Evolutionary conservation across 805 yeast species (phyloP).

Genomic region (Saccharomycopsis sp.): DNA sequence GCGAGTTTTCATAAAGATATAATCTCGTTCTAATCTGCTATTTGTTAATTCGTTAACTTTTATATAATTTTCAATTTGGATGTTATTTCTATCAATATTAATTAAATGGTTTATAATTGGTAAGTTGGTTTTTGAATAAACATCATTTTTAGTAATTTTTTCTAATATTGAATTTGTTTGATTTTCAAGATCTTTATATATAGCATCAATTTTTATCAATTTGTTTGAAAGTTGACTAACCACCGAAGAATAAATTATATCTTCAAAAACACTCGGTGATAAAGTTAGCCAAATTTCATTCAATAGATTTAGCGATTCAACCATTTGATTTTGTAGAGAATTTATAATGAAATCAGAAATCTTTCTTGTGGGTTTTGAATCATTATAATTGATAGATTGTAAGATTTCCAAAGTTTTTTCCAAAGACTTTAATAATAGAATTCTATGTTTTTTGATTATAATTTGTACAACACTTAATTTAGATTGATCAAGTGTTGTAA

Average conservation of each 20-base stretch:
- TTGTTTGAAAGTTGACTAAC: neutral
- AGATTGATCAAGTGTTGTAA: neutral
- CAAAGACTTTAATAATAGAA: neutral
- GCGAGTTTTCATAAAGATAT: neutral
- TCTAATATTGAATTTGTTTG: neutral
- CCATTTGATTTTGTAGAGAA: conserved; percentile 1
- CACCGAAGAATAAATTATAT: neutral
- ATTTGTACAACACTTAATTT: neutral
- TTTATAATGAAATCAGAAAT: neutral
- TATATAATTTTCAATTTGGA: neutral
- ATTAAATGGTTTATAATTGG: too few species aligned
- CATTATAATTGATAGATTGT: neutral
- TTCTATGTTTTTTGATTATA: neutral
- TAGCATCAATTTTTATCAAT: neutral
- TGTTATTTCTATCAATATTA: too few species aligned
- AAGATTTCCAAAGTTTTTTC: conserved; percentile 1
- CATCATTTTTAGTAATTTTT: neutral
- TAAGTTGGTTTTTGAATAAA: too few species aligned
- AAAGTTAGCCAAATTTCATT: conserved; percentile 1
- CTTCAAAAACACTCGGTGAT: neutral
- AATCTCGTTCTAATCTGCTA: neutral
- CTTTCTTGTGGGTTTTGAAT: neutral
- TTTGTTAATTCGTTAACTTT: neutral
- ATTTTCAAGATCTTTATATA: too few species aligned
- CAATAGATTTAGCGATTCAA: conserved; percentile 6